Percentiles rank a stretch among this genome's conserved stretches.
phyloP scores from a whole-genome alignment of 2,329 filamentous ascomycete species.

The Fusarium denticulatum region DNA sequence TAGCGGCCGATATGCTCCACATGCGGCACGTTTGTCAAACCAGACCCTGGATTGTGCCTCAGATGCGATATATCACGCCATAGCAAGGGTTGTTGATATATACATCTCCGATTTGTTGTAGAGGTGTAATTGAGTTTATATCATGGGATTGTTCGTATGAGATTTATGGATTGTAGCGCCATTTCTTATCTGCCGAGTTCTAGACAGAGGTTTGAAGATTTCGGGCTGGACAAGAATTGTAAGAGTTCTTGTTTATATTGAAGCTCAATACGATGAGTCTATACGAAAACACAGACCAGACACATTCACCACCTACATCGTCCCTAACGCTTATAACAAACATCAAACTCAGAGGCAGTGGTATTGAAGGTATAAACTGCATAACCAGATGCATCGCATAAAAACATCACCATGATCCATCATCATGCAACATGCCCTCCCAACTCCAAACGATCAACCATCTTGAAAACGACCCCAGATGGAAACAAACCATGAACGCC shows the following conservation, averaged over 20 bases:
- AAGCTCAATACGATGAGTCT: neutral
- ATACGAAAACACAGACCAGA: neutral
- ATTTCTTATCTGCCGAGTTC: neutral
- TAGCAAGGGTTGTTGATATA: neutral
- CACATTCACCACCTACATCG: neutral
- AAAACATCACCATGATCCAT: neutral
- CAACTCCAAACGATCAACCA: conserved; percentile 12
- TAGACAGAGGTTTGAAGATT: neutral
- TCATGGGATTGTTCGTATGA: neutral
- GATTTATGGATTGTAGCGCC: neutral
- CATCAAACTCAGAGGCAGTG: neutral
- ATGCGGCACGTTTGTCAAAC: neutral
- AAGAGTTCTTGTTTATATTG: neutral
- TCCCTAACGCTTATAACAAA: too few species aligned
- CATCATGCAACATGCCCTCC: neutral
- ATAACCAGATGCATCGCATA: conserved; percentile 4
- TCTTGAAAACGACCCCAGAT: neutral
- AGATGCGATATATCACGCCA: conserved; percentile 34
- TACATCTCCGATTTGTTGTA: neutral
- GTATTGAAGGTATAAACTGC: conserved; percentile 12
- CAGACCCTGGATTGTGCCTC: conserved; percentile 29
- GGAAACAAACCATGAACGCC: conserved; percentile 18
- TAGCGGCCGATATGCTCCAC: conserved; percentile 33
- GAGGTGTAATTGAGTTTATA: neutral
- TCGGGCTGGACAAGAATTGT: neutral